Base-by-base conservation (phyloP, 768 basidiomycete genomes). In the Piloderma croceum region DNA sequence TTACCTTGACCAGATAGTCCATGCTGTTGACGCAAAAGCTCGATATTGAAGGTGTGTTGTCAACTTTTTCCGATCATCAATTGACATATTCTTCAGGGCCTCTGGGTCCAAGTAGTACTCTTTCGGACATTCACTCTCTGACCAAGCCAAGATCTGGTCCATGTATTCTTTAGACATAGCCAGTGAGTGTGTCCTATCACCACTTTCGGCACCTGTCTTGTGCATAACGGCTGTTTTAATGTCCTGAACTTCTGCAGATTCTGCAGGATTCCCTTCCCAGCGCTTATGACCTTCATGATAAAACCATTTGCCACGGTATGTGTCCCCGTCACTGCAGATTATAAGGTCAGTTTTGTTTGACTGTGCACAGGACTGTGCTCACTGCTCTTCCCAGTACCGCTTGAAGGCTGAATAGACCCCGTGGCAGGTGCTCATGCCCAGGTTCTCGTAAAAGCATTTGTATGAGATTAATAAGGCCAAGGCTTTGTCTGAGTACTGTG, bases 131-230 rank as follows among this genome's bases (percentile, higher is more conserved):
- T 43, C 29, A 3, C n/a, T 21, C 17, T 54, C 39, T 7, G 62
- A 67, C 48, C 53, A 62, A 7, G 19, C 21, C 50, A 64, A 56
- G 15, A 60, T 32, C 19, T 34, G 41, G 18, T 46, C 20, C 24
- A 66, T 47, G 18, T 64, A 63, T 31, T 64, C 58, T 6, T 57
- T 47, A n/a, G 52, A 48, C 35, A 61, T 62, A 3, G 60, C 59
- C 17, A 58, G 50, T 1, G 60, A 62, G 45, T 68, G 54, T 3
- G 43, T 52, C 20, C 49, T 48, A 11, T 50, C 41, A 10, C 41
- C 51, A 1, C 52, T 57, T 29, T 57, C 51, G 2, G 42, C 24
- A 23, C 47, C 33, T 7, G 47, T 11, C 34, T 50, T 44, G 19
- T 57, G 45, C 19, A 57, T 60, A 33, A 62, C 33, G 1, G 50